These are phyloP conservation scores for Physaria fendleri DNA, from an alignment of 345 rosid species.

Conservation along the genomic window DNA sequence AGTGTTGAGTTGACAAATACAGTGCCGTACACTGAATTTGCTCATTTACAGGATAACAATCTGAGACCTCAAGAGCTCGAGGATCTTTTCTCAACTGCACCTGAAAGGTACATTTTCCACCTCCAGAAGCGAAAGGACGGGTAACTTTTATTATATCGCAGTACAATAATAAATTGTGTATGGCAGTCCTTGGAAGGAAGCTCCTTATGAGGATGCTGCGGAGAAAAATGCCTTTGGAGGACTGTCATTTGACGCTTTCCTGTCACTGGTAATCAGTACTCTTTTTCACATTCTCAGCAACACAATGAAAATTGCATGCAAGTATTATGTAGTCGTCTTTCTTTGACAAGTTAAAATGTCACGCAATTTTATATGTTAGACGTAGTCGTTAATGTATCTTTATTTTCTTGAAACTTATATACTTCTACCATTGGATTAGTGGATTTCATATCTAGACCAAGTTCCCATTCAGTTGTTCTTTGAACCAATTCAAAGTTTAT, in stretches of 20 bases:
- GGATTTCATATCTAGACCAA: background rate
- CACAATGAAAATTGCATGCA: background rate
- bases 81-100: constrained; percentile 92
- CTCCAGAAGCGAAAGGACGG: background rate
- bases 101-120: constrained; percentile 57
- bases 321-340: background rate
- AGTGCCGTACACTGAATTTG: no score
- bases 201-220: constrained; percentile 54
- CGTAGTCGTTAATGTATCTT: background rate
- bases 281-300: constrained; percentile 5
- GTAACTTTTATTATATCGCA: constrained; percentile 4
- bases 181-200: constrained; percentile 35
- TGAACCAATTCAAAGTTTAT: no score
- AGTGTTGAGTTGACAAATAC: no score
- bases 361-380: background rate
- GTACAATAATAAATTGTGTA: constrained; percentile 1
- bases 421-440: no score
- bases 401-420: background rate
- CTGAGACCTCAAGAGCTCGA: constrained; percentile 72
- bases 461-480: background rate
- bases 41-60: constrained; percentile 64
- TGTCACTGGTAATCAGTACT: constrained; percentile 64
- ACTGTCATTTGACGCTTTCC: constrained; percentile 69
- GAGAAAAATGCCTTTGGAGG: constrained; percentile 89
- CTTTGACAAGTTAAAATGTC: background rate